These are phyloP conservation scores for Kodamaea restingae DNA, from an alignment of 805 yeast genomes.

Conservation along the genomic window DNA sequence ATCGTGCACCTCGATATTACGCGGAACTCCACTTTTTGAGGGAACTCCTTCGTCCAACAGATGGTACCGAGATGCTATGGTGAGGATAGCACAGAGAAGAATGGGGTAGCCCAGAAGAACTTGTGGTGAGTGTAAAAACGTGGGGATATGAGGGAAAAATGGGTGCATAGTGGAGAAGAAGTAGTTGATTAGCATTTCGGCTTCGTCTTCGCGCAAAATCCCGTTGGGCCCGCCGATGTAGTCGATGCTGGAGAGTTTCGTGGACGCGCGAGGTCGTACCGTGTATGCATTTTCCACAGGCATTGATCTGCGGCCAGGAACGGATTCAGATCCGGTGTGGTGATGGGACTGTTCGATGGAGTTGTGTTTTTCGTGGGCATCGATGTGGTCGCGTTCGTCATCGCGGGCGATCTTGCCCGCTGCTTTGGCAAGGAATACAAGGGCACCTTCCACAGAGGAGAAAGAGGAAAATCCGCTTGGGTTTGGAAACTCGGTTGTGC, in stretches of 20 bases:
- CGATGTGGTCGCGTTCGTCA: constrained; percentile 59
- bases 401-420: constrained; percentile 74
- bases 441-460: constrained; percentile 53
- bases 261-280: constrained; percentile 46
- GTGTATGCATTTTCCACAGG: constrained; percentile 40
- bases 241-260: constrained; percentile 53
- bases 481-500: background rate
- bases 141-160: constrained; percentile 82
- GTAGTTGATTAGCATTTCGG: constrained; percentile 50
- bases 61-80: constrained; percentile 78
- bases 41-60: constrained; percentile 37
- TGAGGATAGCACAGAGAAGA: constrained; percentile 71
- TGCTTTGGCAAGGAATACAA: constrained; percentile 70
- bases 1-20: constrained; percentile 67
- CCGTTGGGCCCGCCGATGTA: constrained; percentile 62
- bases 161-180: constrained; percentile 84
- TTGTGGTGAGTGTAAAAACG: constrained; percentile 61
- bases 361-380: constrained; percentile 47
- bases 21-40: constrained; percentile 26
- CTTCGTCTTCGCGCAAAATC: constrained; percentile 60
- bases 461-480: constrained; percentile 21
- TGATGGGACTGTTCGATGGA: constrained; percentile 34
- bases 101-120: constrained; percentile 76
- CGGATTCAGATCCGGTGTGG: constrained; percentile 5
- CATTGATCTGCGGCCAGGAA: constrained; percentile 34